phyloP scores from a whole-genome alignment of 441 rosid species.

The Isatis lusitanica region DNA sequence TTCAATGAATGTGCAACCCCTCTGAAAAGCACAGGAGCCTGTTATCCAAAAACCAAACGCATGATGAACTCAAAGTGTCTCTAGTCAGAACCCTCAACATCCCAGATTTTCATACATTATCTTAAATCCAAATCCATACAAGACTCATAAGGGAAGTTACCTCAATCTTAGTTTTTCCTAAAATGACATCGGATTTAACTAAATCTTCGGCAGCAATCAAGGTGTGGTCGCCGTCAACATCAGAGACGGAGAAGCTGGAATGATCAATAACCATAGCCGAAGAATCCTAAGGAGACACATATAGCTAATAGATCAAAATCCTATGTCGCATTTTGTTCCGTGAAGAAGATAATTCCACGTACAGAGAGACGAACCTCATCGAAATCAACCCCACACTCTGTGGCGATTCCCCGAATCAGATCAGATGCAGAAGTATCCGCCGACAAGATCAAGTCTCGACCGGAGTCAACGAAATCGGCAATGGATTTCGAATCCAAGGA shows the following conservation, averaged over 20 bases:
- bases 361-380: conserved; percentile 57
- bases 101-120: neutral
- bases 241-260: conserved; percentile 55
- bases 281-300: conserved; percentile 50
- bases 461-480: conserved; percentile 85
- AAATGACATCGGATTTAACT: conserved; percentile 58
- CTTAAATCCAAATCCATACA: neutral
- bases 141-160: conserved; percentile 31
- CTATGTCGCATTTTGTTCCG: neutral
- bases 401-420: conserved; percentile 62
- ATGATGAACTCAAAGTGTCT: neutral
- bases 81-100: neutral
- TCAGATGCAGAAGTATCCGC: conserved; percentile 77
- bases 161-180: conserved; percentile 67
- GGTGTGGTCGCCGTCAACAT: conserved; percentile 69
- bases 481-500: conserved; percentile 61
- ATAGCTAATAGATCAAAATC: conserved; percentile 14
- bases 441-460: conserved; percentile 77
- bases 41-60: conserved; percentile 25
- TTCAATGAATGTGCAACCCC: conserved; percentile 84
- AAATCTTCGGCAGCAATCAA: conserved; percentile 68
- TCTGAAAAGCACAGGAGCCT: conserved; percentile 80
- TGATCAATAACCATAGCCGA: conserved; percentile 79
- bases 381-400: conserved; percentile 79
- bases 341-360: neutral